Conservation (phyloP, 2,329 filamentous ascomycete species). For the Fusarium sp. region DNA sequence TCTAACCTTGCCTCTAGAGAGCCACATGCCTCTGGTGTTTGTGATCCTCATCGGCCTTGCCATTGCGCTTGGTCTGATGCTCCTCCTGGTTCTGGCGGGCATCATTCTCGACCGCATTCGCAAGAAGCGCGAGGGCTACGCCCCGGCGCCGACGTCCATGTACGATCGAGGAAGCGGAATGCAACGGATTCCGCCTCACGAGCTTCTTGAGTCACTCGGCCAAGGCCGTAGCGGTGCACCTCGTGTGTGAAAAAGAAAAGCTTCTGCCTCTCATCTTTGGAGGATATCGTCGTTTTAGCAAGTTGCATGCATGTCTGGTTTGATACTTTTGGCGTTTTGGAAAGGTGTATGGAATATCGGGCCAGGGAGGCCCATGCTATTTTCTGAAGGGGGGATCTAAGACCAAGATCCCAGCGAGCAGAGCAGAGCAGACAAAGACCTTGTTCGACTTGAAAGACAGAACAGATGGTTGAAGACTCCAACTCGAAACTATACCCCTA, state of each 20-base stretch:
- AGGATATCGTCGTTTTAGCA: constrained; percentile 41
- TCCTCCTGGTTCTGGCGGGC: constrained; percentile 80
- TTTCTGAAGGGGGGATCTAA: constrained; percentile 28
- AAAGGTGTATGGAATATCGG: constrained; percentile 43
- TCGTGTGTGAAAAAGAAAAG: constrained; percentile 53
- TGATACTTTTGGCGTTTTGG: constrained; percentile 51
- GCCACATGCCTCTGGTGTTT: constrained; percentile 76
- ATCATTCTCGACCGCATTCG: constrained; percentile 80
- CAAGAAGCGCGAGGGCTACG: constrained; percentile 82
- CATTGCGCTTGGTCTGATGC: constrained; percentile 80
- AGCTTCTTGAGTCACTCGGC: constrained; percentile 66
- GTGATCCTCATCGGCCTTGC: constrained; percentile 84
- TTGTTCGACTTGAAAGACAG: constrained; percentile 3
- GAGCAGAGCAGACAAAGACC: constrained; percentile 15
- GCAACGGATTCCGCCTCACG: constrained; percentile 68
- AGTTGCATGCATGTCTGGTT: constrained; percentile 43
- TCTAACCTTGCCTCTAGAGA: constrained; percentile 45
- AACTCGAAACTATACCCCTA: constrained; percentile 29
- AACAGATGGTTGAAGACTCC: constrained; percentile 16
- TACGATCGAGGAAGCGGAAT: constrained; percentile 69
- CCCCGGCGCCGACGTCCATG: constrained; percentile 77
- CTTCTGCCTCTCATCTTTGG: constrained; percentile 8
- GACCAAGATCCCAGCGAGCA: constrained; percentile 23
- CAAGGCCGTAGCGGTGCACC: constrained; percentile 61
- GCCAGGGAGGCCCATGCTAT: constrained; percentile 30